Conservation (phyloP, 257 asterid species). For the Petrea volubilis region DNA sequence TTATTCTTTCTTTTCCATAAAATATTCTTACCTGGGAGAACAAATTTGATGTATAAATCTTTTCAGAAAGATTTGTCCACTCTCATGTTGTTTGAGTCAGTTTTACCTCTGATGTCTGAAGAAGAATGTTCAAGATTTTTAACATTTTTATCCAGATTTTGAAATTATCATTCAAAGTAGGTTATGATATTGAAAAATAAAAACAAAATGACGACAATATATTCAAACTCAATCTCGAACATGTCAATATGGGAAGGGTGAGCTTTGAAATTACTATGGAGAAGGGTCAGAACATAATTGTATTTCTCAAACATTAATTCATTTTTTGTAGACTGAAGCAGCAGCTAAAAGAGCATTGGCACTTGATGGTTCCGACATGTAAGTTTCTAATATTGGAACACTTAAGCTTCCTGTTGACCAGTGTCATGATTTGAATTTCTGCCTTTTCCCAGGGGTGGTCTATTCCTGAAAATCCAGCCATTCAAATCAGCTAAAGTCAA, state of each 20-base stretch:
- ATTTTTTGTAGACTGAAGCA: slow-evolving; percentile 73
- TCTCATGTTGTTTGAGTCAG: not conserved
- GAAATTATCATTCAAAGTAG: not conserved
- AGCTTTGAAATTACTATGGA: not conserved
- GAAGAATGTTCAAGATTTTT: not conserved
- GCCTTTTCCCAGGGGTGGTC: slow-evolving; percentile 71
- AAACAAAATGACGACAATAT: not conserved
- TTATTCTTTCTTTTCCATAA: not conserved
- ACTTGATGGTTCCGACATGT: slow-evolving; percentile 94
- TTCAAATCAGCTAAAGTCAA: slow-evolving; percentile 54
- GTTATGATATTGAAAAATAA: not conserved
- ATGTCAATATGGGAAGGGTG: not conserved
- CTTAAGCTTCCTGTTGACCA: not conserved
- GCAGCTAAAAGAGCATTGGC: slow-evolving; percentile 91
- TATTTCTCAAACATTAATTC: slow-evolving; percentile 1
- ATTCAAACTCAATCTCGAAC: not conserved
- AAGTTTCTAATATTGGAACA: slow-evolving; percentile 34
- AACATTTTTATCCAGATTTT: not conserved
- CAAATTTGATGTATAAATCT: not conserved
- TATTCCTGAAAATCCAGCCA: slow-evolving; percentile 80
- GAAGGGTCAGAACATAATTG: not conserved
- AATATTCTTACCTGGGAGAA: not conserved
- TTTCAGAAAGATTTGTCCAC: not conserved
- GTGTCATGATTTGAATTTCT: slow-evolving; percentile 6
- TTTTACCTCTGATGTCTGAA: not conserved